Percentiles rank a stretch among this genome's conserved stretches.
Evolutionary conservation across 345 rosid genomes (phyloP).

Genomic region (Populus nigra): DNA sequence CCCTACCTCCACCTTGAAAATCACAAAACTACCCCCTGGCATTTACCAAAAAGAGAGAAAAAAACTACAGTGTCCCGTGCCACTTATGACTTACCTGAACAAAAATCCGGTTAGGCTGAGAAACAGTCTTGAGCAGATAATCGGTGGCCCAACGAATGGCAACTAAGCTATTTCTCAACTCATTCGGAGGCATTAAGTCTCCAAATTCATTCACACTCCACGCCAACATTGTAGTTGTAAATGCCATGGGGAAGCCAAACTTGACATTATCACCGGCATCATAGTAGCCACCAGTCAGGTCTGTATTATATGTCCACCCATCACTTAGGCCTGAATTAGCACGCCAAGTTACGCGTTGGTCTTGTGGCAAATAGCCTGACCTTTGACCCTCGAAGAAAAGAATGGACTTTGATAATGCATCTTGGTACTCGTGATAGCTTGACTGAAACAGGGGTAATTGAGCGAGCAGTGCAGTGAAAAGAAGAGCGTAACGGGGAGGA

Average conservation of each 20-base stretch:
- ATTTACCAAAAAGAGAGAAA: not conserved
- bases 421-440: slow-evolving; percentile 57
- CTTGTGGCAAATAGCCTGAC: slow-evolving; percentile 70
- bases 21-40: not conserved
- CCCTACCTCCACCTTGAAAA: not conserved
- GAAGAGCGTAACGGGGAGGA: not conserved
- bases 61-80: not conserved
- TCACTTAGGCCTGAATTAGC: slow-evolving; percentile 72
- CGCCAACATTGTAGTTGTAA: slow-evolving; percentile 79
- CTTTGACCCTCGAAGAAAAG: slow-evolving; percentile 97
- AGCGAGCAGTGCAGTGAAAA: not conserved
- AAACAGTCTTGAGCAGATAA: slow-evolving; percentile 74
- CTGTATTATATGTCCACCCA: slow-evolving; percentile 62
- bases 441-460: slow-evolving; percentile 16
- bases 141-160: slow-evolving; percentile 83
- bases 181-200: slow-evolving; percentile 65
- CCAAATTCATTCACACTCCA: slow-evolving; percentile 94
- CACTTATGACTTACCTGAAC: slow-evolving; percentile 59
- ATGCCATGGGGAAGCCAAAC: slow-evolving; percentile 92
- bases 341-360: slow-evolving; percentile 71
- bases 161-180: slow-evolving; percentile 55
- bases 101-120: slow-evolving; percentile 88
- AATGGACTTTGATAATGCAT: slow-evolving; percentile 81
- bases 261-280: slow-evolving; percentile 97
- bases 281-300: slow-evolving; percentile 85